Base-by-base conservation (phyloP, 306 rosid genomes). In the Herpetospermum pedunculosum region DNA sequence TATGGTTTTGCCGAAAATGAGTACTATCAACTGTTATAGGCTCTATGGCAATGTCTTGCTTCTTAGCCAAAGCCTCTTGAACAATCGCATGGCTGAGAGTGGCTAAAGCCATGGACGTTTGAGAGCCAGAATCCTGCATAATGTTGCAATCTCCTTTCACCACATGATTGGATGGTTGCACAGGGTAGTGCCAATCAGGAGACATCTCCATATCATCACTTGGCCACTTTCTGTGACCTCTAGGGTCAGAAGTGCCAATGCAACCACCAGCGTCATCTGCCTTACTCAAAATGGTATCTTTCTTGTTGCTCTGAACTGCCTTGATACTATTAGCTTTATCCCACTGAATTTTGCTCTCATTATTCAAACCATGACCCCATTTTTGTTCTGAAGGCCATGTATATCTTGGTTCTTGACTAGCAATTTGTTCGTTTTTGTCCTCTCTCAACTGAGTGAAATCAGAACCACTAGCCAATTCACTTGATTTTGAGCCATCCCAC, bases 151-250 rank as follows among this genome's bases (percentile, higher is more conserved):
- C 85, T 63, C 83, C 88, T 81, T 89, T 88, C 74, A 76, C 80
- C 59, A 75, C 73, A 73, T 44, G 76, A 73, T 83, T 81, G 58
- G 91, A 83, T 46, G 91, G 80, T 73, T 82, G 81, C 54, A 81
- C 67, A 35, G 76, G 59, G 79, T 87, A 91, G 64, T 92, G 82
- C 98, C 98, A 92, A 83, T 90, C 96, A 54, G 96, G 98, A 59
- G 96, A 92, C 78, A 75, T 75, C 32, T 75, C 78, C 78, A 75
- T 85, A 83, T 88, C 90, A 78, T 85, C 97, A 50, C 79, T 69
- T 3, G 73, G 76, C 99, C 99, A 91, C 75, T 85, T 87, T 67
- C 84, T 92, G 73, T 77, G 54, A 76, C 77, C 90, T 78, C 80
- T 78, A 44, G 86, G 50, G 74, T 86, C 89, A 71, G 89, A 63